Conservation (phyloP, 305 asterid genomes). For the Solanum aculeatissimum region DNA sequence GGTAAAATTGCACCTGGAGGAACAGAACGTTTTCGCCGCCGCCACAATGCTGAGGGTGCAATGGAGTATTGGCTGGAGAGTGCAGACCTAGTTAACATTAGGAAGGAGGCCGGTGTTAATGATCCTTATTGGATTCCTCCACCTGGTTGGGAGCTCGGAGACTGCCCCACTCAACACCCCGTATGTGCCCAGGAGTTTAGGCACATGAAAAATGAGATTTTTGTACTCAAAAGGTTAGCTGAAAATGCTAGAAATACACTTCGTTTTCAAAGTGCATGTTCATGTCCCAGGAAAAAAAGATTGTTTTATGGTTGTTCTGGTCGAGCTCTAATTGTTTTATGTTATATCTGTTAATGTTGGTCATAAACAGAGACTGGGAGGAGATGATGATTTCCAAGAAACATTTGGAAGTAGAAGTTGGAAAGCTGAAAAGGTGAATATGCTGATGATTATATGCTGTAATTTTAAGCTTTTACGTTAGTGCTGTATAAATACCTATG, state of each 20-base stretch:
- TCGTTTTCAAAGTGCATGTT: background rate
- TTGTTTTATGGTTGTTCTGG: background rate
- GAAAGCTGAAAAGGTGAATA: conserved; percentile 50
- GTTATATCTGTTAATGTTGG: background rate
- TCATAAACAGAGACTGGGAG: conserved; percentile 32
- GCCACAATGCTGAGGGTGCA: conserved; percentile 93
- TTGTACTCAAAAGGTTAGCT: conserved; percentile 45
- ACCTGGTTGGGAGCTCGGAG: conserved; percentile 89
- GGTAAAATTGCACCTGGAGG: conserved; percentile 86
- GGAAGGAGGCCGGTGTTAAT: conserved; percentile 70
- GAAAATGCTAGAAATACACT: background rate
- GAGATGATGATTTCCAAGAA: conserved; percentile 36
- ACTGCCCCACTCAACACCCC: conserved; percentile 85
- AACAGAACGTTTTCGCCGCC: conserved; percentile 53
- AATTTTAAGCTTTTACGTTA: background rate
- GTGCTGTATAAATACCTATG: background rate
- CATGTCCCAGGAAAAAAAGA: background rate
- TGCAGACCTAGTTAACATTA: conserved; percentile 62
- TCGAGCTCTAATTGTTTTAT: background rate
- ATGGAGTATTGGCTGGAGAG: conserved; percentile 97
- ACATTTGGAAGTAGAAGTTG: conserved; percentile 55
- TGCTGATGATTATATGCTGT: background rate
- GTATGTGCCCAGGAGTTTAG: conserved; percentile 57
- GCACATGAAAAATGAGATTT: conserved; percentile 43
- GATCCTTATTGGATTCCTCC: conserved; percentile 98